phyloP scores from a whole-genome alignment of 257 asterid genomes.

The Striga asiatica region DNA sequence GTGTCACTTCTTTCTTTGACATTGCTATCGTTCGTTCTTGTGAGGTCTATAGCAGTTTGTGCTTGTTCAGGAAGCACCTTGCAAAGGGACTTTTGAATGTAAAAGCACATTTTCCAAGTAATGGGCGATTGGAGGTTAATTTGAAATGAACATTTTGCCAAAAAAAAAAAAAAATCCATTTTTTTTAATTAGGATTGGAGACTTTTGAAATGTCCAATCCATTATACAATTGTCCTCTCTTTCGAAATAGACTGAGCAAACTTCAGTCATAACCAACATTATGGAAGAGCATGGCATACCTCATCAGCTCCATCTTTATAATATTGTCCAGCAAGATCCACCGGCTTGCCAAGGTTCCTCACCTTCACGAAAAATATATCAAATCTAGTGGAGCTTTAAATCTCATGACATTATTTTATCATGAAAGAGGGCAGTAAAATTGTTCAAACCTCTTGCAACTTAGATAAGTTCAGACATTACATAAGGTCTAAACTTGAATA shows the following conservation, averaged over 20 bases:
- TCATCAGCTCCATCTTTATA: slow-evolving; percentile 97
- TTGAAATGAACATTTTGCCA: too few relatives aligned
- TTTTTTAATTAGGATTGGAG: too few relatives aligned
- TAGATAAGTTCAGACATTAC: not conserved
- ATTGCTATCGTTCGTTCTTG: too few relatives aligned
- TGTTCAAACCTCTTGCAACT: not conserved
- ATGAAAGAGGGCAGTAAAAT: not conserved
- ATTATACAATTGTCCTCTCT: too few relatives aligned
- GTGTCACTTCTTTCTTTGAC: too few relatives aligned
- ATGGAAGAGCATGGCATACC: slow-evolving; percentile 34
- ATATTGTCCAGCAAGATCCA: slow-evolving; percentile 85
- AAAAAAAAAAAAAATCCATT: too few relatives aligned
- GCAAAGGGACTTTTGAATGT: too few relatives aligned
- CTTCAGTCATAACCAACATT: not conserved
- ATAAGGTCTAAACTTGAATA: not conserved
- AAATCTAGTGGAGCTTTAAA: slow-evolving; percentile 1
- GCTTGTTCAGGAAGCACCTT: too few relatives aligned
- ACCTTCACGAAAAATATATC: slow-evolving; percentile 43
- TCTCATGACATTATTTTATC: slow-evolving; percentile 7
- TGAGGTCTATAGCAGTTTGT: too few relatives aligned
- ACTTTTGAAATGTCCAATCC: too few relatives aligned
- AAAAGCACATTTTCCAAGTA: too few relatives aligned
- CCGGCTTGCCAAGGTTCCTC: slow-evolving; percentile 97
- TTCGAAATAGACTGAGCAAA: not conserved
- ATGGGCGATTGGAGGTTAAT: too few relatives aligned